Evolutionary conservation across 2,329 filamentous ascomycete species (phyloP).

Genomic region (Paecilomyces dactylethromorphus): DNA sequence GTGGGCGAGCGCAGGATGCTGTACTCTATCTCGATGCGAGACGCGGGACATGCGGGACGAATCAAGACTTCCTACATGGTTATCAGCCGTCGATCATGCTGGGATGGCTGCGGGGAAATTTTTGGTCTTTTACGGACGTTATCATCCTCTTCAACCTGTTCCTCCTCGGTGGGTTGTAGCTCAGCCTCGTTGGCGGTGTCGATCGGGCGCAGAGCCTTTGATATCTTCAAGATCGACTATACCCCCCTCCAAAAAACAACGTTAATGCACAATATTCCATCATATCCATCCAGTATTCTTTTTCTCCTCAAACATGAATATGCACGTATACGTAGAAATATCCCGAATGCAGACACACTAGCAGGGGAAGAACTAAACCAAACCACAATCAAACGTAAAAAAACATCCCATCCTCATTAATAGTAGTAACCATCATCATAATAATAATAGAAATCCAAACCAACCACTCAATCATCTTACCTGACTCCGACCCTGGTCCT

Average conservation of each 20-base stretch:
- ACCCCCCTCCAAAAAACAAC: conserved; percentile 4
- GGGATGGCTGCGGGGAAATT: neutral
- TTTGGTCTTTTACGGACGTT: conserved; percentile 15
- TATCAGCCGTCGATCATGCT: conserved; percentile 20
- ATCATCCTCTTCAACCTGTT: conserved; percentile 22
- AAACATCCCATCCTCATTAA: too few relatives aligned
- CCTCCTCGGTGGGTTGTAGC: conserved; percentile 3
- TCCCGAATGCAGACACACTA: neutral
- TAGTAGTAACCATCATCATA: too few relatives aligned
- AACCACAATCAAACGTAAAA: too few relatives aligned
- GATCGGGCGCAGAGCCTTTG: conserved; percentile 13
- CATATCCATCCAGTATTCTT: neutral
- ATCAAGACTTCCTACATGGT: conserved; percentile 37
- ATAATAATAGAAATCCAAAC: too few relatives aligned
- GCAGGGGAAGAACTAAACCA: too few relatives aligned
- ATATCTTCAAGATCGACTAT: conserved; percentile 25
- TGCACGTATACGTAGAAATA: too few relatives aligned
- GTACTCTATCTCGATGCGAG: conserved; percentile 54
- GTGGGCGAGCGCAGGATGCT: conserved; percentile 69
- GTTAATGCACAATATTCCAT: neutral
- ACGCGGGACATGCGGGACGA: conserved; percentile 20
- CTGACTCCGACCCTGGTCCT: neutral
- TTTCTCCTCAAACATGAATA: neutral
- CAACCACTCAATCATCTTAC: neutral
- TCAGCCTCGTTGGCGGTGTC: conserved; percentile 7